phyloP scores from a whole-genome alignment of 139 green algal genomes.

The Diplosphaera chodatii region DNA sequence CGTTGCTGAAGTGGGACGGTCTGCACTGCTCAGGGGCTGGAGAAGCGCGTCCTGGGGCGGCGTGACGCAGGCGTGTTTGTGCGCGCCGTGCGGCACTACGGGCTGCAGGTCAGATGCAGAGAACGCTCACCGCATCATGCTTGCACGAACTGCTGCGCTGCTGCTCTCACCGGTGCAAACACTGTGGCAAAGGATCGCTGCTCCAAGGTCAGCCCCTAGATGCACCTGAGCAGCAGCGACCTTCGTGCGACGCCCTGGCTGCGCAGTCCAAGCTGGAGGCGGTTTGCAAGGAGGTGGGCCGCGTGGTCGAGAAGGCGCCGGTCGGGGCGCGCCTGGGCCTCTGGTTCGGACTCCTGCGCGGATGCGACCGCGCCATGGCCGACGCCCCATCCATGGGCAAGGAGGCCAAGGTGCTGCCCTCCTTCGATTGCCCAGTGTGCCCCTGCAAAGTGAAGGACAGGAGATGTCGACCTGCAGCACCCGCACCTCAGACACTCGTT shows the following conservation, averaged over 20 bases:
- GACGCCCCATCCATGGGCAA: not conserved
- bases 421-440: too few relatives aligned
- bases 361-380: slow-evolving; percentile 3
- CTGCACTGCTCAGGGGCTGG: not conserved
- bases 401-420: not conserved
- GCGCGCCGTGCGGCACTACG: slow-evolving; percentile 48
- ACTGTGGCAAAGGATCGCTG: too few relatives aligned
- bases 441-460: too few relatives aligned
- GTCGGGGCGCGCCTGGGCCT: slow-evolving; percentile 4
- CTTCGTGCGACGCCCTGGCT: too few relatives aligned
- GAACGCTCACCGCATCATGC: too few relatives aligned
- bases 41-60: slow-evolving; percentile 22
- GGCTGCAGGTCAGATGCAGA: slow-evolving; percentile 18
- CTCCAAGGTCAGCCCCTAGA: too few relatives aligned
- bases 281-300: slow-evolving; percentile 40
- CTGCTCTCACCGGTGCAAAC: too few relatives aligned
- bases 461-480: not conserved
- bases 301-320: slow-evolving; percentile 4
- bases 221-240: too few relatives aligned
- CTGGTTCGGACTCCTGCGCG: slow-evolving; percentile 11
- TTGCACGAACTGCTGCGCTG: slow-evolving; percentile 6
- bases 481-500: too few relatives aligned
- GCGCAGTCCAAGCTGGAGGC: slow-evolving; percentile 19
- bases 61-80: slow-evolving; percentile 64
- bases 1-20: too few relatives aligned